These are phyloP conservation scores for Delonix regia DNA, from an alignment of 306 rosid genomes.

Conservation along the genomic window DNA sequence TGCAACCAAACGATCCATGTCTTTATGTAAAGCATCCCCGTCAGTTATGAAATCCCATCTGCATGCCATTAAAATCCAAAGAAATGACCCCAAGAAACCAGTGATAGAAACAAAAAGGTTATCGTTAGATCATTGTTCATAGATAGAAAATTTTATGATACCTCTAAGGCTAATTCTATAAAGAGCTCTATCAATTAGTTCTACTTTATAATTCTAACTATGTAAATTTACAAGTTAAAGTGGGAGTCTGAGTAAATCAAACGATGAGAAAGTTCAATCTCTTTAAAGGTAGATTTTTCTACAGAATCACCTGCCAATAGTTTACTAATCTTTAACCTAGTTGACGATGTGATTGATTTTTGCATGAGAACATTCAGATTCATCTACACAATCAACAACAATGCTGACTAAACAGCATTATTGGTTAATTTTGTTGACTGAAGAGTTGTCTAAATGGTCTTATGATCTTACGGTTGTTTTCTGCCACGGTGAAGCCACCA, in stretches of 20 bases:
- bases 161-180: no score
- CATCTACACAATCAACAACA: neutral
- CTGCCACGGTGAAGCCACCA: slow-evolving; percentile 42
- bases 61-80: neutral
- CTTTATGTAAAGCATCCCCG: neutral
- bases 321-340: neutral
- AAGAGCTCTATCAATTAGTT: neutral
- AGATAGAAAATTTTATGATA: no score
- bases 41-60: slow-evolving; percentile 47
- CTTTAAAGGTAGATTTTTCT: neutral
- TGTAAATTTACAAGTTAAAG: neutral
- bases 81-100: neutral
- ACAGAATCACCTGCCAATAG: neutral
- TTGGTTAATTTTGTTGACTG: neutral
- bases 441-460: neutral
- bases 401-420: no score
- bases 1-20: slow-evolving; percentile 44
- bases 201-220: neutral
- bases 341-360: neutral
- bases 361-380: neutral
- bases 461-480: slow-evolving; percentile 33
- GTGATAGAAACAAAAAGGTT: neutral
- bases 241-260: neutral
- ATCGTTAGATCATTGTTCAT: neutral
- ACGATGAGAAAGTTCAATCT: neutral